Base-by-base conservation (phyloP, 2,329 filamentous ascomycete genomes). In the Alternaria ventricosa region DNA sequence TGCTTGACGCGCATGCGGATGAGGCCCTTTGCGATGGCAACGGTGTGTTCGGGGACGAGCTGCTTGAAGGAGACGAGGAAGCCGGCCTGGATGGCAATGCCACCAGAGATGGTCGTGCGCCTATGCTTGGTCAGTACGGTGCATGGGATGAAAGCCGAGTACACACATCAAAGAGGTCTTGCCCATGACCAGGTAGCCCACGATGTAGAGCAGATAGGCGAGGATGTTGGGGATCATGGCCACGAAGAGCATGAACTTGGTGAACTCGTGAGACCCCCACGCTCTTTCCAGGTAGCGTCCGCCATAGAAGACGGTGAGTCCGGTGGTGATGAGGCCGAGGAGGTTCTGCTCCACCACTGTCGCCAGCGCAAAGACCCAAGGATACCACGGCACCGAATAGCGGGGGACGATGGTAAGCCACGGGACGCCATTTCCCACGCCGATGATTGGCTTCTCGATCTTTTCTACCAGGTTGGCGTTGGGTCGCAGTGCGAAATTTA, bases 51-150 rank as follows among this genome's bases (percentile, higher is more conserved):
- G 22, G 96, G 96, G 36, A 98, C 92, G 54, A 99, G 92, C 82
- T 99, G 96, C 82, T 97, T 98, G 82, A 98, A 97, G 58, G 95
- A 93, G 73, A 98, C 93, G 65, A 99, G 91, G 83, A 98, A 98
- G 65, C 92, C 90, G 50, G 96, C 94, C 80, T 97, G 95, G 61
- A 97, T 85, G 15, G 94, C 90, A 67, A 97, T 90, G 59, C 94
- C 94, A 71, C 96, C 96, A 71, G 92, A 92, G 76, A 98, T 92
- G 67, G 92, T 90, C 49, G 92, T 94, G 50, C 92, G 96, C 74
- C 78, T 82, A 13, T 59, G n/a, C n/a, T 8, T 18, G 50, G 69
- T 70, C 65, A 70, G 69, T 53, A 57, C 51, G 46, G 60, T 60
- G 57, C 43, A 30, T 23, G 15, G 8, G 15, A n/a, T n/a, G 13